phyloP scores from a whole-genome alignment of 2,329 filamentous ascomycete genomes.

The Delphinella strobiligena region DNA sequence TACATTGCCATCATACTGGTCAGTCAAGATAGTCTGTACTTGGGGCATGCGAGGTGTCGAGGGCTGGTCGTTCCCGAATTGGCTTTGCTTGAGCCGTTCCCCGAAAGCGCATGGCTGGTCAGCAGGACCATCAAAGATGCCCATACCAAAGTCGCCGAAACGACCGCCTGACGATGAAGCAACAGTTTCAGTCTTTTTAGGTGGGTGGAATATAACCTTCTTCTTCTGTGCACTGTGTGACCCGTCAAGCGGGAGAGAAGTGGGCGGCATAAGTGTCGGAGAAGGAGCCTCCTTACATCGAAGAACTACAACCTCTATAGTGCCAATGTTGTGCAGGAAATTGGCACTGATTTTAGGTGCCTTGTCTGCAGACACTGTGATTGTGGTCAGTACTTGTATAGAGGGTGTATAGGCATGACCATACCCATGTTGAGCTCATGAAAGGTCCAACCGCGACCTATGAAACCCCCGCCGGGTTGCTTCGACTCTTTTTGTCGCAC shows the following conservation, averaged over 20 bases:
- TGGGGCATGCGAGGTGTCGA: not conserved
- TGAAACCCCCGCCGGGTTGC: conserved; percentile 31
- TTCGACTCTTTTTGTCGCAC: conserved; percentile 43
- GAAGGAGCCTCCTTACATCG: conserved; percentile 24
- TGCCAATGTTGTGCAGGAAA: conserved; percentile 29
- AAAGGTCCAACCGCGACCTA: conserved; percentile 43
- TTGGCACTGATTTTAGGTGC: conserved; percentile 21
- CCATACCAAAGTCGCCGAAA: conserved; percentile 13
- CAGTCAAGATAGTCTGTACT: too few relatives aligned
- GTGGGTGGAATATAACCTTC: conserved; percentile 6
- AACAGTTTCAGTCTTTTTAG: conserved; percentile 9
- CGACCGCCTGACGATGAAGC: conserved; percentile 1
- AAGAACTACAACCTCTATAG: conserved; percentile 36
- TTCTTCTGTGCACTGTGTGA: not conserved
- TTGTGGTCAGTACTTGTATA: conserved; percentile 11
- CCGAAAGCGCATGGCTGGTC: conserved; percentile 12
- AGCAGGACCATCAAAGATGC: conserved; percentile 22
- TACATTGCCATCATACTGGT: too few relatives aligned
- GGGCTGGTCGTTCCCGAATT: not conserved
- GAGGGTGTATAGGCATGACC: conserved; percentile 6
- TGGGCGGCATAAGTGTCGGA: conserved; percentile 3
- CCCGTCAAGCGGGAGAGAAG: not conserved
- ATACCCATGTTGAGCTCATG: conserved; percentile 36
- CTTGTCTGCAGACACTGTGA: conserved; percentile 25
- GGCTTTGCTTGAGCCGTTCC: not conserved